These are phyloP conservation scores for Scheffersomyces lignicola DNA, from an alignment of 1,139 yeast genomes.

Conservation along the genomic window DNA sequence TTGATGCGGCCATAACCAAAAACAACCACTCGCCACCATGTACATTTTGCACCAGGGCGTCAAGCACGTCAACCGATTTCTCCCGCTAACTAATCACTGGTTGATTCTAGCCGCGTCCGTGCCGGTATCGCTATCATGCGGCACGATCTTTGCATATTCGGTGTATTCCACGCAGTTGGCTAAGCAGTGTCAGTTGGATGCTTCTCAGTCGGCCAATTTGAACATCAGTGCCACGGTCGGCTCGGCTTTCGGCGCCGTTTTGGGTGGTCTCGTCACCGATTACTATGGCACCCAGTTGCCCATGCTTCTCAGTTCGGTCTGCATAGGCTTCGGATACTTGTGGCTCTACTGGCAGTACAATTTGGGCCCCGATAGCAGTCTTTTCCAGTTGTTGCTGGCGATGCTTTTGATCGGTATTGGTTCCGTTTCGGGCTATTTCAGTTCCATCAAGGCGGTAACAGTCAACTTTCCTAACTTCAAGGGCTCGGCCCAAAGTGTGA, in stretches of 20 bases:
- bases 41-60: conserved; percentile 16
- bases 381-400: conserved; percentile 21
- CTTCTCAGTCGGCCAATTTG: conserved; percentile 30
- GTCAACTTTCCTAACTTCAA: conserved; percentile 31
- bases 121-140: conserved; percentile 35
- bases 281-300: conserved; percentile 36
- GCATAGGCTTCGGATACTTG: conserved; percentile 26
- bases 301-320: conserved; percentile 25
- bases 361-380: conserved; percentile 17
- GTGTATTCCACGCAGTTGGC: conserved; percentile 36
- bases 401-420: conserved; percentile 37
- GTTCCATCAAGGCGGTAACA: conserved; percentile 36
- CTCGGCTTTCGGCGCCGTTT: conserved; percentile 31
- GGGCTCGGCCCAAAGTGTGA: conserved; percentile 36
- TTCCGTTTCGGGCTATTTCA: conserved; percentile 34
- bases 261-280: conserved; percentile 34
- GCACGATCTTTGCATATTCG: conserved; percentile 35
- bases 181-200: conserved; percentile 26
- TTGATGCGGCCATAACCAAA: neutral
- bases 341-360: conserved; percentile 25
- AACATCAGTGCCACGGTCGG: conserved; percentile 34
- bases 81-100: conserved; percentile 32
- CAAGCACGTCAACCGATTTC: conserved; percentile 18
- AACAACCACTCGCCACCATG: conserved; percentile 9
- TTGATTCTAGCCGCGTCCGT: conserved; percentile 23